These are phyloP conservation scores for Ceratobasidium sp. DNA, from an alignment of 1,284 basidiomycete species.

Conservation along the genomic window DNA sequence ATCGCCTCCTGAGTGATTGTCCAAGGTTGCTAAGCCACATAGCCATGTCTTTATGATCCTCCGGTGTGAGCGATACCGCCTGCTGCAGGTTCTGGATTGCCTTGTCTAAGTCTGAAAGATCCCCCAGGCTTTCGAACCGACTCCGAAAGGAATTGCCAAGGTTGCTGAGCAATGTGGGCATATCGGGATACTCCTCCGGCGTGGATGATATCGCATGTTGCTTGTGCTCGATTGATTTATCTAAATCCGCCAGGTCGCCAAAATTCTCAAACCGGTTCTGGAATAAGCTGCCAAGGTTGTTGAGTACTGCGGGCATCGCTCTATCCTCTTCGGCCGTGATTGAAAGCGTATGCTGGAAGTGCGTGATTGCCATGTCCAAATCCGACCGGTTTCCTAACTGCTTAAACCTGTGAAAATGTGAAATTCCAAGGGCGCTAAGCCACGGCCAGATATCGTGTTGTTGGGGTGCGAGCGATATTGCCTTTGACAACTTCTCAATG, in stretches of 20 bases:
- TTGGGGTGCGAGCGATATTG: neutral
- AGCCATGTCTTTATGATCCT: neutral
- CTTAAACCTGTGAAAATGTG: neutral
- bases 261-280: neutral
- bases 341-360: neutral
- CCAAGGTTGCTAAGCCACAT: neutral
- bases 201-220: neutral
- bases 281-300: neutral
- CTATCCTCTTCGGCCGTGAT: slow-evolving; percentile 5
- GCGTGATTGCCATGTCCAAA: slow-evolving; percentile 3
- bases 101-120: neutral
- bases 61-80: neutral
- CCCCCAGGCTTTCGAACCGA: neutral
- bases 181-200: neutral
- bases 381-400: neutral
- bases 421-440: neutral
- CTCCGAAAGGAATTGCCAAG: neutral
- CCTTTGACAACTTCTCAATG: neutral
- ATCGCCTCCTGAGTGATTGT: neutral
- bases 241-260: neutral
- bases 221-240: neutral
- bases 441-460: neutral
- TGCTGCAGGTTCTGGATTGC: neutral
- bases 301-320: neutral
- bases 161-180: neutral